These are phyloP conservation scores for Amanita exitialis DNA, from an alignment of 768 basidiomycete genomes.

Conservation along the genomic window DNA sequence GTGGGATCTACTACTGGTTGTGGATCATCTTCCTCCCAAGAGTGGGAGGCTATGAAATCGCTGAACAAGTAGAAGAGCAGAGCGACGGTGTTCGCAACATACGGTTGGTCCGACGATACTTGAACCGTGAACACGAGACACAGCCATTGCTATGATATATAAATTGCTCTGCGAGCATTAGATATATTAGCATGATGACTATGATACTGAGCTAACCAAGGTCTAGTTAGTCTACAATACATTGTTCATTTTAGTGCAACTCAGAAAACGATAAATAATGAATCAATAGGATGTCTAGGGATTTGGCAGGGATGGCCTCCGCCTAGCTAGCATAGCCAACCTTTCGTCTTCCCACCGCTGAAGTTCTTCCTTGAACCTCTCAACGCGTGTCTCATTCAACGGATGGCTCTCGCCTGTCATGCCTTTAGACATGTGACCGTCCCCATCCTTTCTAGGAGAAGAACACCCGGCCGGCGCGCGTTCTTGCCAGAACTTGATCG, in stretches of 20 bases:
- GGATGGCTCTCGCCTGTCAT: constrained; percentile 61
- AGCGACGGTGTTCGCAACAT: constrained; percentile 24
- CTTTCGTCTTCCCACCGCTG: constrained; percentile 58
- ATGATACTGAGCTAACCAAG: not conserved
- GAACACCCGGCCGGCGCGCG: constrained; percentile 39
- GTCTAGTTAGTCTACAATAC: no score
- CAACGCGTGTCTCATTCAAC: constrained; percentile 51
- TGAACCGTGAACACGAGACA: constrained; percentile 12
- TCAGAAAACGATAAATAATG: not conserved
- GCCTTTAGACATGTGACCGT: constrained; percentile 23
- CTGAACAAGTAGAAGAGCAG: constrained; percentile 34
- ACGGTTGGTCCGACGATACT: constrained; percentile 23
- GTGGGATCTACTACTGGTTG: constrained; percentile 25
- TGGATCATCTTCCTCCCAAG: constrained; percentile 36
- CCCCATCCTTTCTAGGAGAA: constrained; percentile 16
- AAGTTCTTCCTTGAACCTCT: constrained; percentile 56
- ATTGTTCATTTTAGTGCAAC: not conserved
- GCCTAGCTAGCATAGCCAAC: not conserved
- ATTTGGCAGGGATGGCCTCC: not conserved
- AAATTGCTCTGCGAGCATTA: not conserved
- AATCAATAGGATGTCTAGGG: not conserved
- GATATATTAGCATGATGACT: not conserved
- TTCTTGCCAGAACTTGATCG: constrained; percentile 77
- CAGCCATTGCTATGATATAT: constrained; percentile 5
- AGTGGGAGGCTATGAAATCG: constrained; percentile 32